Conservation (phyloP, 2,329 filamentous ascomycete genomes). For the Stagonosporopsis rhizophila region DNA sequence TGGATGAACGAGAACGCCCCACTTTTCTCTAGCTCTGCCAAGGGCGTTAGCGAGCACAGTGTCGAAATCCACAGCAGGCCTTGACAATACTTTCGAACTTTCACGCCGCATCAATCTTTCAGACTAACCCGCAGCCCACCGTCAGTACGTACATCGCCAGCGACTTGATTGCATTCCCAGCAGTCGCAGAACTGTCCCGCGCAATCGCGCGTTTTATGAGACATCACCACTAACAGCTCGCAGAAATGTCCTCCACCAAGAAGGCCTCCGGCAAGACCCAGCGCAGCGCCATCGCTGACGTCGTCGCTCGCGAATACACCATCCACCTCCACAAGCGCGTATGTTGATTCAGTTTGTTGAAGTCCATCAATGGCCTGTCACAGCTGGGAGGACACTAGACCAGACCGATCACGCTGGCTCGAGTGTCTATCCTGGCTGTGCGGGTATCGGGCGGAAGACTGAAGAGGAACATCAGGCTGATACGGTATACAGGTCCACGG, state of each 20-base stretch:
- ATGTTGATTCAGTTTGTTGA: conserved; percentile 77
- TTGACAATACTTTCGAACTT: conserved; percentile 21
- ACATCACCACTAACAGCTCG: conserved; percentile 27
- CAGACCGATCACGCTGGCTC: conserved; percentile 32
- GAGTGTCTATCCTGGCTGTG: conserved; percentile 22
- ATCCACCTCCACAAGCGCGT: conserved; percentile 99
- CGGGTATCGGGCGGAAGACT: conserved; percentile 72
- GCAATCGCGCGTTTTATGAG: background rate
- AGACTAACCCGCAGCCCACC: conserved; percentile 38
- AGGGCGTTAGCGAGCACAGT: conserved; percentile 28
- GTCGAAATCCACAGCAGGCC: conserved; percentile 7
- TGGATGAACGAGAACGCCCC: background rate
- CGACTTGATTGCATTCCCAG: background rate
- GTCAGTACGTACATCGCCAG: conserved; percentile 32
- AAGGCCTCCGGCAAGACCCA: conserved; percentile 70
- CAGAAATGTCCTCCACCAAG: conserved; percentile 56
- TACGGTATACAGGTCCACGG: conserved; percentile 81
- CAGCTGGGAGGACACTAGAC: conserved; percentile 25
- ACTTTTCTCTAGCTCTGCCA: conserved; percentile 16
- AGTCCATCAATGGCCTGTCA: conserved; percentile 67
- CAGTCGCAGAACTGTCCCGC: background rate
- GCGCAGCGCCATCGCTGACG: conserved; percentile 97
- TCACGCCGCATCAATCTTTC: conserved; percentile 31
- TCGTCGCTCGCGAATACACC: conserved; percentile 99
- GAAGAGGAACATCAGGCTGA: conserved; percentile 54